Percentiles rank a stretch among this genome's conserved stretches.
Evolutionary conservation across 2,329 filamentous ascomycete species (phyloP).

Genomic region (Calonectria crousiana): DNA sequence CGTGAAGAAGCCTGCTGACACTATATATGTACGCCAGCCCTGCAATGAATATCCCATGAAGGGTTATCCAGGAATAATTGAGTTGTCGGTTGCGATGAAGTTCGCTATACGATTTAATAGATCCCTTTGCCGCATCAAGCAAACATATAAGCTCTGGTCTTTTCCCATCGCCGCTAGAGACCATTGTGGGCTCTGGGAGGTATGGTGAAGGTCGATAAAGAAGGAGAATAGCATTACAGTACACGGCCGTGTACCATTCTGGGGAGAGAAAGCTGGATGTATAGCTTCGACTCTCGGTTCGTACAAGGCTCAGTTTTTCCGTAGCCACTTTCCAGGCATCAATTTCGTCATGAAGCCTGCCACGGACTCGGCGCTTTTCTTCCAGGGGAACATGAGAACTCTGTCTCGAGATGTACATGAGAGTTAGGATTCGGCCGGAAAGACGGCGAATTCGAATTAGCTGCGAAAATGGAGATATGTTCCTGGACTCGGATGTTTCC

Average conservation of each 20-base stretch:
- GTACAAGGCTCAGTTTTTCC: background rate
- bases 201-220: constrained; percentile 25
- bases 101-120: constrained; percentile 17
- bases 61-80: constrained; percentile 28
- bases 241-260: constrained; percentile 22
- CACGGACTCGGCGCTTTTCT: background rate
- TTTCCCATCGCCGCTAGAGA: background rate
- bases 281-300: background rate
- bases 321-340: constrained; percentile 16
- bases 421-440: constrained; percentile 16
- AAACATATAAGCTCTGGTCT: background rate
- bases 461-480: constrained; percentile 16
- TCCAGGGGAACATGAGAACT: background rate
- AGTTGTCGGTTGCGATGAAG: constrained; percentile 17
- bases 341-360: constrained; percentile 7
- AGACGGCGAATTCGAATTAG: constrained; percentile 18
- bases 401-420: constrained; percentile 17
- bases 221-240: constrained; percentile 19
- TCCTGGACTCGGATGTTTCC: background rate
- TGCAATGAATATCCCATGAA: constrained; percentile 21
- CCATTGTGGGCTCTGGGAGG: constrained; percentile 8
- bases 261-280: constrained; percentile 8
- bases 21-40: constrained; percentile 18
- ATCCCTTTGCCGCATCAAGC: constrained; percentile 1
- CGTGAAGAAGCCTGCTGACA: background rate